A percentile compares a stretch with the other conserved stretches of the same genome.
Conservation (phyloP, 352 stramenopile species). For the Phytophthora tubulina region DNA sequence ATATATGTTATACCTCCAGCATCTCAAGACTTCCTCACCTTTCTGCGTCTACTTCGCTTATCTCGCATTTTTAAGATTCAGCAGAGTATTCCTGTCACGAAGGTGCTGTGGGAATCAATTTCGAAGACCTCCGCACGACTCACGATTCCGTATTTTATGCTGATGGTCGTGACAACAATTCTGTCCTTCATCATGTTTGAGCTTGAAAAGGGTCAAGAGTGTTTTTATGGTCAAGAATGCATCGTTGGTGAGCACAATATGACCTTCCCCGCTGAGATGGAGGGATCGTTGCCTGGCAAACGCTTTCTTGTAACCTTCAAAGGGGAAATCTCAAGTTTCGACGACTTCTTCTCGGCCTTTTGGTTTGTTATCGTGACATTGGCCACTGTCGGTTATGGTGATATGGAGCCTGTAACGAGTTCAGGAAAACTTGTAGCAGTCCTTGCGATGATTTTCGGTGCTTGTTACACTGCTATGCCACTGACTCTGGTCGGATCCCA, state of each 20-base stretch:
- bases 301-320: constrained; percentile 79
- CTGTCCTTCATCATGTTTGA: constrained; percentile 86
- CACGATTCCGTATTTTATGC: constrained; percentile 85
- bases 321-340: constrained; percentile 74
- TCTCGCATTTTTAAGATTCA: constrained; percentile 86
- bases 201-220: constrained; percentile 81
- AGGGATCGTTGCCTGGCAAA: constrained; percentile 65
- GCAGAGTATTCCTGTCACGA: constrained; percentile 79
- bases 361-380: constrained; percentile 90
- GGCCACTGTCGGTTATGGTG: constrained; percentile 77
- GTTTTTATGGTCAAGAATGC: constrained; percentile 77
- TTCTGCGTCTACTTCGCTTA: constrained; percentile 65
- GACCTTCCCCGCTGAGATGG: constrained; percentile 60
- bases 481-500: constrained; percentile 82
- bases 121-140: constrained; percentile 82
- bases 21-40: constrained; percentile 70
- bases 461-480: constrained; percentile 85
- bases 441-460: constrained; percentile 84
- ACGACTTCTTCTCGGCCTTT: constrained; percentile 86
- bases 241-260: constrained; percentile 68
- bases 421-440: constrained; percentile 77
- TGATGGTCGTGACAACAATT: constrained; percentile 78
- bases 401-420: constrained; percentile 78
- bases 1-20: constrained; percentile 77
- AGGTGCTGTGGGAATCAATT: constrained; percentile 82